phyloP scores from a whole-genome alignment of 106 monocot species.

The Narthecium ossifragum region DNA sequence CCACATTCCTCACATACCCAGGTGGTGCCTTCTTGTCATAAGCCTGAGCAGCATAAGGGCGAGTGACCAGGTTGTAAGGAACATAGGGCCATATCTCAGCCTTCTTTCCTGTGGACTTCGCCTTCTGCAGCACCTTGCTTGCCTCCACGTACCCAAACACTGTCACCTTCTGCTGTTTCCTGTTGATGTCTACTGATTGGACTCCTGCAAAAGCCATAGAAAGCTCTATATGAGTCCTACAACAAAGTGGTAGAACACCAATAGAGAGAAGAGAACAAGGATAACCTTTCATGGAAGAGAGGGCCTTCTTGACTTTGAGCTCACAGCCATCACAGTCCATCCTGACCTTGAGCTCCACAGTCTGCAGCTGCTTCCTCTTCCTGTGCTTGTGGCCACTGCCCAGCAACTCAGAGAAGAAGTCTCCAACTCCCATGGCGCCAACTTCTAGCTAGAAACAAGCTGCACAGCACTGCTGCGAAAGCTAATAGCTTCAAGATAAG shows the following conservation, averaged over 20 bases:
- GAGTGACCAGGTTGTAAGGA: conserved; percentile 23
- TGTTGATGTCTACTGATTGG: conserved; percentile 25
- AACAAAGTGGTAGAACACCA: background rate
- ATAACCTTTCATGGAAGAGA: conserved; percentile 39
- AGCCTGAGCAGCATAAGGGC: conserved; percentile 21
- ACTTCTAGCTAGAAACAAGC: conserved; percentile 35
- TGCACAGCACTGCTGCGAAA: conserved; percentile 11
- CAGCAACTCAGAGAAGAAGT: conserved; percentile 19
- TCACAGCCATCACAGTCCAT: conserved; percentile 57
- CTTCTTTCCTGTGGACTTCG: conserved; percentile 31
- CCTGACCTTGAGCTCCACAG: conserved; percentile 45
- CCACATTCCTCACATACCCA: conserved; percentile 40
- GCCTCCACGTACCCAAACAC: conserved; percentile 35
- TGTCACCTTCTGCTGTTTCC: conserved; percentile 39
- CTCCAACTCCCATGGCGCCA: no score
- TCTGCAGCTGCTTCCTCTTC: conserved; percentile 31
- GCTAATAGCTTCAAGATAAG: no score
- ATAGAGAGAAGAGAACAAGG: background rate
- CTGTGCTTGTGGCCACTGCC: conserved; percentile 12
- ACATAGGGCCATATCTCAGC: conserved; percentile 48
- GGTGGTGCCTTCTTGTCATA: conserved; percentile 47
- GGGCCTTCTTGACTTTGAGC: conserved; percentile 35
- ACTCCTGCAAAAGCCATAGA: conserved; percentile 22
- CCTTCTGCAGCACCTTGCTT: conserved; percentile 42
- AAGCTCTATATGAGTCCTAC: background rate